A percentile compares a stretch with the other conserved stretches of the same genome.
Conservation (phyloP, 1,284 basidiomycete species). For the Rhodotorula sp. region DNA sequence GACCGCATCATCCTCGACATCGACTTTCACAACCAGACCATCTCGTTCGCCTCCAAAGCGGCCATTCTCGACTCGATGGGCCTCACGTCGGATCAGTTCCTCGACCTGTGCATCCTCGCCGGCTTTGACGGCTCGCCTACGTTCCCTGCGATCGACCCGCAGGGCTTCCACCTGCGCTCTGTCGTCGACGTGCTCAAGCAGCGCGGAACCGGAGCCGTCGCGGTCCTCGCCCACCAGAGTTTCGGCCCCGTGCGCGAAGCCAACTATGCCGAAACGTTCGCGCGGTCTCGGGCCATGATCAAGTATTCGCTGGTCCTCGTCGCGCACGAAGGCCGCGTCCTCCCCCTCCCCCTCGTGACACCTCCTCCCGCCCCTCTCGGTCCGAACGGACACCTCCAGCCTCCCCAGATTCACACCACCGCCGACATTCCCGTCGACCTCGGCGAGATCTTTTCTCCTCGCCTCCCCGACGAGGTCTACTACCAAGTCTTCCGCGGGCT, state of each 20-base stretch:
- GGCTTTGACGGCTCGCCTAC: conserved; percentile 84
- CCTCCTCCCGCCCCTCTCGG: conserved; percentile 52
- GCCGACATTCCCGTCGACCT: conserved; percentile 87
- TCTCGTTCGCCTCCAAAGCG: conserved; percentile 83
- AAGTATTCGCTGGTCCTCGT: conserved; percentile 88
- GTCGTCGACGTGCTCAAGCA: conserved; percentile 85
- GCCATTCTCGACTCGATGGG: conserved; percentile 72
- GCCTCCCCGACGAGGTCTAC: conserved; percentile 94
- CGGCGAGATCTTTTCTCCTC: conserved; percentile 91
- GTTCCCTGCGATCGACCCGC: conserved; percentile 74
- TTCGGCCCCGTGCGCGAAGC: conserved; percentile 43
- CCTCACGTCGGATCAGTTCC: conserved; percentile 83
- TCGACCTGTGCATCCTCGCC: conserved; percentile 87
- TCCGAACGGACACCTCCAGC: conserved; percentile 39
- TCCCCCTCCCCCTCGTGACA: conserved; percentile 81
- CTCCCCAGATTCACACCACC: conserved; percentile 62
- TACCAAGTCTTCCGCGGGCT: conserved; percentile 93
- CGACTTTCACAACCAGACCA: conserved; percentile 69
- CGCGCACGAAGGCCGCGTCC: conserved; percentile 78
- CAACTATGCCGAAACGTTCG: conserved; percentile 74
- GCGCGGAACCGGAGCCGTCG: conserved; percentile 79
- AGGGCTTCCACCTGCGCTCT: conserved; percentile 71
- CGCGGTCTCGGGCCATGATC: conserved; percentile 86
- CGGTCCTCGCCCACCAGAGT: conserved; percentile 36
- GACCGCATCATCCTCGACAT: conserved; percentile 88